A percentile compares a stretch with the other conserved stretches of the same genome.
These are phyloP conservation scores for Linanthus parryae DNA, from an alignment of 148 eudicot genomes.

Conservation along the genomic window DNA sequence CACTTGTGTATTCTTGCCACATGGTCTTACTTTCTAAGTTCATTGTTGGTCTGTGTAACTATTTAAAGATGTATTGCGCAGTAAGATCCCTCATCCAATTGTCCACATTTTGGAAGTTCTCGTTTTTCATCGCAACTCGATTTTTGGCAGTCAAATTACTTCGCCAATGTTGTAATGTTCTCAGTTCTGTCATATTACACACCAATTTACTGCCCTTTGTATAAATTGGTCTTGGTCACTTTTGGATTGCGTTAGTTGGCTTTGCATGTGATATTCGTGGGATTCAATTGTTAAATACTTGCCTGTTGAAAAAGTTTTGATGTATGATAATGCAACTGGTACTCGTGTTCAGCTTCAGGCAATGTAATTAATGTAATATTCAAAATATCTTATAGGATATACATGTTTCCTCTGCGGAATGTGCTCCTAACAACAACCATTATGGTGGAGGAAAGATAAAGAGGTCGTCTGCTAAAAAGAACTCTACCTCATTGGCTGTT, in stretches of 20 bases:
- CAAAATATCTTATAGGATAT: slow-evolving; percentile 45
- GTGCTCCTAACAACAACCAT: slow-evolving; percentile 44
- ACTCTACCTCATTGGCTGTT: slow-evolving; percentile 15
- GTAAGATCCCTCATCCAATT: background rate
- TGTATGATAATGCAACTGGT: no score
- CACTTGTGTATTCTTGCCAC: no score
- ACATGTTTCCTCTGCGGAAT: slow-evolving; percentile 17
- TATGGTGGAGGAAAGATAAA: slow-evolving; percentile 74
- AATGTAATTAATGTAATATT: background rate
- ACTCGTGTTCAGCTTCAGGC: background rate
- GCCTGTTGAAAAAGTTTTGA: no score
- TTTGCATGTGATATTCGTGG: background rate
- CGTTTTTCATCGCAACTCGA: background rate
- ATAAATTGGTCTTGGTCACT: background rate
- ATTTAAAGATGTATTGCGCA: background rate
- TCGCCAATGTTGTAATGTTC: background rate
- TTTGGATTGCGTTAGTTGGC: background rate
- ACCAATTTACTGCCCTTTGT: no score
- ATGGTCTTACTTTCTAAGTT: background rate
- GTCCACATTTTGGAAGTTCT: background rate
- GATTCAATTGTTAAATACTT: background rate
- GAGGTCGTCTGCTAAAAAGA: slow-evolving; percentile 39
- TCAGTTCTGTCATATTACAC: no score
- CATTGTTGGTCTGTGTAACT: background rate
- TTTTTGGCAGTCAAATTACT: background rate